Conservation (phyloP, 1,284 basidiomycete species). For the Meripilus lineatus region DNA sequence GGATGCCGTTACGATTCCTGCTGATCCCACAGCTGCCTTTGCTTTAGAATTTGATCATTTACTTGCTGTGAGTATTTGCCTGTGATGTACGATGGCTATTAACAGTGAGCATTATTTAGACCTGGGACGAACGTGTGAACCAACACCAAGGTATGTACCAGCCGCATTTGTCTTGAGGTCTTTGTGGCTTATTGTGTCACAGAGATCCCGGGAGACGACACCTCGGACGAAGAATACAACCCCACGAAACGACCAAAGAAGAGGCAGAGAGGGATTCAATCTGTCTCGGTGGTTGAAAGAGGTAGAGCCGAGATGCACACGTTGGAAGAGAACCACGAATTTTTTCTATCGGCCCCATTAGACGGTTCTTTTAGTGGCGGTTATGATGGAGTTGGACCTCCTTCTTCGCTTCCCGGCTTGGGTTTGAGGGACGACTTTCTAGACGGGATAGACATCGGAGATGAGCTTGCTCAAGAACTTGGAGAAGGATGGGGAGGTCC, state of each 20-base stretch:
- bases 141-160: too few species aligned
- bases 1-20: constrained; percentile 52
- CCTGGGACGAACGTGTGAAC: too few species aligned
- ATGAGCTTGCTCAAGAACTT: constrained; percentile 67
- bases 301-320: constrained; percentile 53
- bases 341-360: constrained; percentile 60
- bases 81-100: too few species aligned
- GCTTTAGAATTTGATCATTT: constrained; percentile 64
- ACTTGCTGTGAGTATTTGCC: constrained; percentile 48
- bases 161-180: too few species aligned
- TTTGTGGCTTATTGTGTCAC: background rate
- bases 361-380: constrained; percentile 49
- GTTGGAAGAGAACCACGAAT: constrained; percentile 63
- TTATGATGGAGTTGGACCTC: constrained; percentile 32
- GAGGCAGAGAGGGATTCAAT: constrained; percentile 20
- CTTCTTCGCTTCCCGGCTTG: constrained; percentile 57
- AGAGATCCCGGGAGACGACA: constrained; percentile 25
- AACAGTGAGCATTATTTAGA: too few species aligned
- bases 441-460: constrained; percentile 54
- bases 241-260: constrained; percentile 34
- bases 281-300: constrained; percentile 32
- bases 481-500: too few species aligned
- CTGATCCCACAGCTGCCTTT: constrained; percentile 48
- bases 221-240: constrained; percentile 46
- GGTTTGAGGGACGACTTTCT: constrained; percentile 51